Evolutionary conservation across 129 eudicot species (phyloP).

Genomic region (Artemisia tridentata): DNA sequence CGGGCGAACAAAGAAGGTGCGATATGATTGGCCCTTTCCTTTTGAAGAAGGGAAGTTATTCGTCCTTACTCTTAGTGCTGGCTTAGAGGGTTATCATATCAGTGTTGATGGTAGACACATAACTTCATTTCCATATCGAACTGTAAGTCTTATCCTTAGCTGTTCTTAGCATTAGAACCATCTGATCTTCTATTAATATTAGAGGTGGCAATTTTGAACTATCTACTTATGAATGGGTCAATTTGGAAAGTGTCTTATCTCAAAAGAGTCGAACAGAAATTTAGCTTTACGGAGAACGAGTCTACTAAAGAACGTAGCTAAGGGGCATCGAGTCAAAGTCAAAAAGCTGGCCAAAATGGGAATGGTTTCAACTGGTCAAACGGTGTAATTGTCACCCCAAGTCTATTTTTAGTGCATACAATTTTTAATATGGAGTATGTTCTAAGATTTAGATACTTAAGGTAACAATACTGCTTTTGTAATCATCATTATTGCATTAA

Average conservation of each 20-base stretch:
- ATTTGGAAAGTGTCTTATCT: slow-evolving; percentile 3
- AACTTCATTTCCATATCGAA: slow-evolving; percentile 79
- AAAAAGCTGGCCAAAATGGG: too few relatives aligned
- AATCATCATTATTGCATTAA: neutral
- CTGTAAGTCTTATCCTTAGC: slow-evolving; percentile 45
- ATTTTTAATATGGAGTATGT: neutral
- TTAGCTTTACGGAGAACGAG: neutral
- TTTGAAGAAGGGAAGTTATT: slow-evolving; percentile 70
- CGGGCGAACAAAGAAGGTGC: slow-evolving; percentile 54
- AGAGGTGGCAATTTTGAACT: neutral
- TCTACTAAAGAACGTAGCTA: too few relatives aligned
- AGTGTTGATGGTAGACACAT: slow-evolving; percentile 82
- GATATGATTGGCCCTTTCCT: slow-evolving; percentile 70
- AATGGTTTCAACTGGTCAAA: too few relatives aligned
- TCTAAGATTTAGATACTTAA: neutral
- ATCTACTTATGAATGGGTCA: neutral
- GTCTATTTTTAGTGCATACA: neutral
- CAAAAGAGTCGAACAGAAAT: neutral
- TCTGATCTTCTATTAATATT: neutral
- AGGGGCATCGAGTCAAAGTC: too few relatives aligned
- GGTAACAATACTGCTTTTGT: neutral
- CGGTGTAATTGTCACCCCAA: too few relatives aligned
- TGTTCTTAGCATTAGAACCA: neutral
- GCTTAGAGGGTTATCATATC: slow-evolving; percentile 83
- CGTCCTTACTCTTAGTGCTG: slow-evolving; percentile 70